Evolutionary conservation across 106 monocot genomes (phyloP), one percentile per base, ranked within the genome.

Genomic region (Dendrobium catenatum): DNA sequence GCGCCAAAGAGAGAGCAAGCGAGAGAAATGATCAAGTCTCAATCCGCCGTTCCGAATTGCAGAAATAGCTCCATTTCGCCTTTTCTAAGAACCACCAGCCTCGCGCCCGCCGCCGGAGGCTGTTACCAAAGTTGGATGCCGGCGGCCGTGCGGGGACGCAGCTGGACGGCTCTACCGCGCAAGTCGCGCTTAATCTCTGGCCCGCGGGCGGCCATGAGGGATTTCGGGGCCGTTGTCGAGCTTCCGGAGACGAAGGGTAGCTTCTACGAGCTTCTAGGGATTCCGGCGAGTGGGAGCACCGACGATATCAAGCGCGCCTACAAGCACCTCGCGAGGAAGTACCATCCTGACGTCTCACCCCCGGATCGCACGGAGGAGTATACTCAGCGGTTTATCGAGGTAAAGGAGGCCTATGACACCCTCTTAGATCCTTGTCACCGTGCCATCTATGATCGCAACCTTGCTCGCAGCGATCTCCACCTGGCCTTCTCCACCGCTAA

Each of bases 321-420:
- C 76, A 84, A 82, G 78, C 73, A 78, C 49, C 67, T 87, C 54
- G 84, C 87, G 72, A 59, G 78, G 80, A 81, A 68, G 59, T 79
- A 81, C 81, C 87, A 87, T 73, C 87, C 87, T 6, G 87, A 87
- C 77, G 78, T 84, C 46, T 82, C 81, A 8, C 79, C 81, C 24
- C 88, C 88, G 55, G 88, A 82, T 1, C 81, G 59, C 41, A 51
- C 88, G 20, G 86, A 83, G 61, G 92, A 90, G 88, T 83, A 85
- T 81, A 90, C 90, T 1, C 76, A 80, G 37, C 73, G 80, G 43
- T 93, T 90, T 77, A 93, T 90, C 73, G 86, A 83, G 83, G 86
- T 93, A 49, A 86, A 87, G 73, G 86, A 90, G 82, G 92, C 92
- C 7, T 93, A 93, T 64, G 88, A 86, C 82, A 98, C 97, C 48